These are phyloP conservation scores for Volvariella surrecta DNA, from an alignment of 1,284 basidiomycete species.

Conservation along the genomic window DNA sequence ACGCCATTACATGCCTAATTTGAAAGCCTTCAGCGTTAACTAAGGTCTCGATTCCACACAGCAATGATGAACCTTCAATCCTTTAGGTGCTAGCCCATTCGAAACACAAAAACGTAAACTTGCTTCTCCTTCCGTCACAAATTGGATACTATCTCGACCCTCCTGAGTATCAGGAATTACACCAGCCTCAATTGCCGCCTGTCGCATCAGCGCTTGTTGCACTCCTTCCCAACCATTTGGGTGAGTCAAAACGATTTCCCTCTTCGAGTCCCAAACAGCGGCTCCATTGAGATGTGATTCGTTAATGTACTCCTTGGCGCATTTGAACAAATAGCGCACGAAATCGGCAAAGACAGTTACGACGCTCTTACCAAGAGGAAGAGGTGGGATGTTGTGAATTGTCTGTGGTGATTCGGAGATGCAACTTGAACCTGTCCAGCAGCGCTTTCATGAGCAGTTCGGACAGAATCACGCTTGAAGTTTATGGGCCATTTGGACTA, in stretches of 20 bases:
- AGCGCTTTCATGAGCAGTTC: neutral
- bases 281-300: slow-evolving; percentile 11
- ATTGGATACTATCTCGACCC: neutral
- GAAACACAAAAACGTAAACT: neutral
- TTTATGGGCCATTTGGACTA: neutral
- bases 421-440: slow-evolving; percentile 11
- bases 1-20: slow-evolving; percentile 22
- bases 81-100: too few relatives aligned
- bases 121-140: slow-evolving; percentile 1
- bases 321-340: slow-evolving; percentile 5
- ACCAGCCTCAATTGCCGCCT: slow-evolving; percentile 8
- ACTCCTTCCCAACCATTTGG: slow-evolving; percentile 13
- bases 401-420: slow-evolving; percentile 5
- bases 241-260: slow-evolving; percentile 12
- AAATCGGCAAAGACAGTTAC: slow-evolving; percentile 1
- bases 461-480: neutral
- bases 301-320: slow-evolving; percentile 4
- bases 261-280: slow-evolving; percentile 1
- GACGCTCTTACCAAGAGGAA: neutral
- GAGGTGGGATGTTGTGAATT: neutral
- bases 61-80: slow-evolving; percentile 7
- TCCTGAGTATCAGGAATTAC: slow-evolving; percentile 7
- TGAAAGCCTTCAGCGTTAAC: slow-evolving; percentile 12
- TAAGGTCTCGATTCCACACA: neutral
- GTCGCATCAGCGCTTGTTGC: slow-evolving; percentile 10